A percentile compares a stretch with the other conserved stretches of the same genome.
Evolutionary conservation across 345 rosid genomes (phyloP).

Genomic region (Cardiospermum halicacabum): DNA sequence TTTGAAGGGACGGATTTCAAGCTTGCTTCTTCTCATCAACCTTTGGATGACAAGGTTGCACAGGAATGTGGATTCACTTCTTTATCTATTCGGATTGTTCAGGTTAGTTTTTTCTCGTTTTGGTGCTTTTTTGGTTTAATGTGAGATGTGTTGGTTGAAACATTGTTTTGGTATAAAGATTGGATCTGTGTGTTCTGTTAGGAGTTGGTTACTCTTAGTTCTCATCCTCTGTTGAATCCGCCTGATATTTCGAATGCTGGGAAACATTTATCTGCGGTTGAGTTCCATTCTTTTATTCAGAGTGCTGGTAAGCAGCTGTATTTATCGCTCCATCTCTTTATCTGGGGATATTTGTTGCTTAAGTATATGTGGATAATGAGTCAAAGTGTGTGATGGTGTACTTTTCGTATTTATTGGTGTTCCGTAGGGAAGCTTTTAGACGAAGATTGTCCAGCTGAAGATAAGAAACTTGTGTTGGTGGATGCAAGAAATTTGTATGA

Average conservation of each 20-base stretch:
- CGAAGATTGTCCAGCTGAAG: conserved; percentile 25
- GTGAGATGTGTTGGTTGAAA: not conserved
- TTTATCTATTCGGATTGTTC: conserved; percentile 74
- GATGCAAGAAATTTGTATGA: conserved; percentile 93
- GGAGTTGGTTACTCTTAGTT: conserved; percentile 89
- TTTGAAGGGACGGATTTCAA: conserved; percentile 92
- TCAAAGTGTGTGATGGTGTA: not conserved
- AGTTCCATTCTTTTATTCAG: conserved; percentile 79
- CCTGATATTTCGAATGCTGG: conserved; percentile 82
- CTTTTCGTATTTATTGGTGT: conserved; percentile 6
- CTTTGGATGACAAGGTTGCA: conserved; percentile 65
- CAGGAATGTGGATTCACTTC: conserved; percentile 86
- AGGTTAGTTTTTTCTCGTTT: conserved; percentile 32
- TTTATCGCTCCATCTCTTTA: not conserved
- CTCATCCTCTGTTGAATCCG: conserved; percentile 51
- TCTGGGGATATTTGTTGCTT: not conserved
- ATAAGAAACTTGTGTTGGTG: conserved; percentile 54
- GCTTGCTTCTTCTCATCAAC: conserved; percentile 70
- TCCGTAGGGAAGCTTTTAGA: conserved; percentile 32
- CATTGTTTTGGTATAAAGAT: not conserved
- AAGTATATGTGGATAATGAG: not conserved
- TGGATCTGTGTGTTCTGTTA: conserved; percentile 18
- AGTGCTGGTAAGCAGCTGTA: conserved; percentile 41
- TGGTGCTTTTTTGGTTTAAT: not conserved
- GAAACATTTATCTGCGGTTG: conserved; percentile 72